phyloP scores from a whole-genome alignment of 1,139 yeast species.

The Kodamaea sp. region DNA sequence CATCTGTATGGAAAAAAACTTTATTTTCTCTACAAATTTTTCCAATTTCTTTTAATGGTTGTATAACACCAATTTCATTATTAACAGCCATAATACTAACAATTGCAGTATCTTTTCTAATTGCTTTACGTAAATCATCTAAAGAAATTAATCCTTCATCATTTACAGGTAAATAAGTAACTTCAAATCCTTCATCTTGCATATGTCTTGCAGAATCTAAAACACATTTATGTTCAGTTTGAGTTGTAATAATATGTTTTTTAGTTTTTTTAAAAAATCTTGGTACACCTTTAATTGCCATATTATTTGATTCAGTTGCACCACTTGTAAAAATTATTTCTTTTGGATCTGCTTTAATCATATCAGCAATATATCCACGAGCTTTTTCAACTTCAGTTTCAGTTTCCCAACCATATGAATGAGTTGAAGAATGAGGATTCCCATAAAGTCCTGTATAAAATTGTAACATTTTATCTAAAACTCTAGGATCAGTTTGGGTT shows the following conservation, averaged over 20 bases:
- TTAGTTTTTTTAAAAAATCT: conserved; percentile 87
- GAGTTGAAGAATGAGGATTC: conserved; percentile 96
- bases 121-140: conserved; percentile 74
- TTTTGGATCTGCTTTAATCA: conserved; percentile 91
- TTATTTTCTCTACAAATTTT: conserved; percentile 78
- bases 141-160: conserved; percentile 75
- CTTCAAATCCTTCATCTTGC: conserved; percentile 96
- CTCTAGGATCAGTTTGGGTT: conserved; percentile 97
- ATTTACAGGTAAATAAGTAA: conserved; percentile 84
- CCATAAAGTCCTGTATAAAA: conserved; percentile 94
- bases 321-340: conserved; percentile 97
- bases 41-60: conserved; percentile 94
- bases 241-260: conserved; percentile 91
- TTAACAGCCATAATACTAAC: conserved; percentile 98
- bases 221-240: conserved; percentile 97
- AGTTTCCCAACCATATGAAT: conserved; percentile 99
- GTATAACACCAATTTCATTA: conserved; percentile 97
- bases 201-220: conserved; percentile 91
- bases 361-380: conserved; percentile 71
- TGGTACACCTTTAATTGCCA: conserved; percentile 93
- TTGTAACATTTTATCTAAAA: conserved; percentile 86
- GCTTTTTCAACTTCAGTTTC: conserved; percentile 89
- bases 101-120: conserved; percentile 85
- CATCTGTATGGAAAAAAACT: conserved; percentile 97
- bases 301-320: conserved; percentile 95